phyloP scores from a whole-genome alignment of 768 basidiomycete genomes.

The Macrolepiota dolichaula region DNA sequence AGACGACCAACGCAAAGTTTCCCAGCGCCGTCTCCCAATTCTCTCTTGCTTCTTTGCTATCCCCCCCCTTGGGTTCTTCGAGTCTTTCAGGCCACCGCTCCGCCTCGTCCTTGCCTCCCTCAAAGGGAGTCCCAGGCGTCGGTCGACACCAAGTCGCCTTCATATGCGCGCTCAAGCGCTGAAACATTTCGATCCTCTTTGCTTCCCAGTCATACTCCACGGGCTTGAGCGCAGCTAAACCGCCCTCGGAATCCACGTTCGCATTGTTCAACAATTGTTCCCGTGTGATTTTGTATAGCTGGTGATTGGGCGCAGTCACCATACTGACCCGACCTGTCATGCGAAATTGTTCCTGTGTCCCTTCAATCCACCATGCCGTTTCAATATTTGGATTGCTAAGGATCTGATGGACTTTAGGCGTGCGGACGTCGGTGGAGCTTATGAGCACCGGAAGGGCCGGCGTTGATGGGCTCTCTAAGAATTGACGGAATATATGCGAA shows the following conservation, averaged over 20 bases:
- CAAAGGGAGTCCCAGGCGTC: slow-evolving; percentile 53
- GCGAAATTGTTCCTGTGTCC: slow-evolving; percentile 71
- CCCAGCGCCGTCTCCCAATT: slow-evolving; percentile 50
- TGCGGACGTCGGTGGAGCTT: slow-evolving; percentile 68
- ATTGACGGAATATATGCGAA: slow-evolving; percentile 57
- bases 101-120: slow-evolving; percentile 52
- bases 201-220: slow-evolving; percentile 63
- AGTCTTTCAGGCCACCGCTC: slow-evolving; percentile 59
- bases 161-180: slow-evolving; percentile 55
- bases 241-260: slow-evolving; percentile 14
- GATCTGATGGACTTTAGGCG: slow-evolving; percentile 64
- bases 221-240: slow-evolving; percentile 30
- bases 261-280: slow-evolving; percentile 18
- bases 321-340: slow-evolving; percentile 55
- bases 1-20: slow-evolving; percentile 69
- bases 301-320: slow-evolving; percentile 46
- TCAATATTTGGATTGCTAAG: slow-evolving; percentile 48
- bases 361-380: slow-evolving; percentile 71
- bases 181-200: slow-evolving; percentile 58
- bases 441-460: slow-evolving; percentile 55
- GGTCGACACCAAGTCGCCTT: slow-evolving; percentile 74
- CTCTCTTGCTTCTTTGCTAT: slow-evolving; percentile 38
- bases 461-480: slow-evolving; percentile 38
- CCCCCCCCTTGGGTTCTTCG: slow-evolving; percentile 41
- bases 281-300: slow-evolving; percentile 31